Conservation (phyloP, 768 basidiomycete genomes). For the Boletus reticuloceps region DNA sequence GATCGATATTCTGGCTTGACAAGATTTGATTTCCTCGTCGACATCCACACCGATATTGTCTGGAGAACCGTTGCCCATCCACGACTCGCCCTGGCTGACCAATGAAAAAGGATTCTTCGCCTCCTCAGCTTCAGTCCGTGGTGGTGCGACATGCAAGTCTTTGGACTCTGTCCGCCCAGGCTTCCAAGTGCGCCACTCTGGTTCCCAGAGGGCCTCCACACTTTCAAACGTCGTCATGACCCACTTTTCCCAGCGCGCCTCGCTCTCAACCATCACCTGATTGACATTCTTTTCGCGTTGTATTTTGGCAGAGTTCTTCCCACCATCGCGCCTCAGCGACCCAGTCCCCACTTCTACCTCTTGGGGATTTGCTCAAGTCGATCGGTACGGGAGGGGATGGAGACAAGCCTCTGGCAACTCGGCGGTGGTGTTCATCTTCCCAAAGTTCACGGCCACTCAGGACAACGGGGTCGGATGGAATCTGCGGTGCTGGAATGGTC, state of each 20-base stretch:
- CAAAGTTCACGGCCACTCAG: slow-evolving; percentile 89
- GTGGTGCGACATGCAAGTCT: slow-evolving; percentile 10
- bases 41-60: slow-evolving; percentile 26
- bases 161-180: slow-evolving; percentile 28
- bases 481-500: slow-evolving; percentile 51
- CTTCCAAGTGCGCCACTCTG: slow-evolving; percentile 55
- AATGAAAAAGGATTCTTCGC: slow-evolving; percentile 25
- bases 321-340: slow-evolving; percentile 72
- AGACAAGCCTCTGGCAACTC: slow-evolving; percentile 61
- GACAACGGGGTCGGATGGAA: slow-evolving; percentile 71
- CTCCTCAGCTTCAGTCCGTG: slow-evolving; percentile 12
- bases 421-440: slow-evolving; percentile 89
- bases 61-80: neutral
- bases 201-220: neutral
- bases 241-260: too few relatives aligned
- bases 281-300: slow-evolving; percentile 36
- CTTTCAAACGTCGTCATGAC: too few relatives aligned
- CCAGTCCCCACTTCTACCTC: slow-evolving; percentile 62
- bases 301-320: slow-evolving; percentile 68
- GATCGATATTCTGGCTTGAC: slow-evolving; percentile 33
- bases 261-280: too few relatives aligned
- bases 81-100: slow-evolving; percentile 15
- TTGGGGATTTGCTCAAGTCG: slow-evolving; percentile 62
- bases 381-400: slow-evolving; percentile 73
- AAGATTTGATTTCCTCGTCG: slow-evolving; percentile 30